phyloP scores from a whole-genome alignment of 2,329 filamentous ascomycete species.

The Sodiomyces alkalinus region DNA sequence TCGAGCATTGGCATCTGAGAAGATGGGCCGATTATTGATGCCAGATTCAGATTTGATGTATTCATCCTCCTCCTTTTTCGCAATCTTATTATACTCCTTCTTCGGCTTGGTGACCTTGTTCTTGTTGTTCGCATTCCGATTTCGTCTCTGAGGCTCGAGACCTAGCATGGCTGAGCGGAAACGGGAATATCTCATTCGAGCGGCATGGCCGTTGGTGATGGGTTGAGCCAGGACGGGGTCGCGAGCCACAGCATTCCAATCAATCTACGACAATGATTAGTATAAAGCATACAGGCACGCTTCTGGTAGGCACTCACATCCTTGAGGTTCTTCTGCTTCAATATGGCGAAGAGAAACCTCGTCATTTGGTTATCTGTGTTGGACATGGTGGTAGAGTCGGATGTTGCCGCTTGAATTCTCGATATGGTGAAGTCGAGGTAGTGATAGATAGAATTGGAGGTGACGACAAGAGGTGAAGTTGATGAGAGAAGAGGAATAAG shows the following conservation, averaged over 20 bases:
- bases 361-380: slow-evolving; percentile 42
- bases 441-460: slow-evolving; percentile 2
- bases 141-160: slow-evolving; percentile 31
- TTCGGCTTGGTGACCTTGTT: slow-evolving; percentile 30
- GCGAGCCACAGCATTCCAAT: slow-evolving; percentile 41
- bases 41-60: slow-evolving; percentile 24
- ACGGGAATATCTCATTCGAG: slow-evolving; percentile 43
- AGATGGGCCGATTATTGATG: slow-evolving; percentile 8
- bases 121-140: slow-evolving; percentile 23
- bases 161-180: slow-evolving; percentile 32
- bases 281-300: slow-evolving; percentile 9
- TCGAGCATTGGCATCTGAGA: slow-evolving; percentile 2
- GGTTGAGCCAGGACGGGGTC: slow-evolving; percentile 36
- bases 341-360: slow-evolving; percentile 42
- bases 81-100: slow-evolving; percentile 16
- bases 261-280: slow-evolving; percentile 35
- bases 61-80: slow-evolving; percentile 23
- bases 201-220: slow-evolving; percentile 45
- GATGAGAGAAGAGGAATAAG: slow-evolving; percentile 8
- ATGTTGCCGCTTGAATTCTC: no score
- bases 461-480: slow-evolving; percentile 1
- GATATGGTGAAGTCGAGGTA: slow-evolving; percentile 1
- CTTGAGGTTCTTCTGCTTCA: slow-evolving; percentile 44
- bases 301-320: slow-evolving; percentile 36
- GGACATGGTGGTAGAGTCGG: slow-evolving; percentile 30